Percentiles rank a stretch among this genome's conserved stretches.
These are phyloP conservation scores for Ogataea pignaliae DNA, from an alignment of 805 yeast genomes.

Conservation along the genomic window DNA sequence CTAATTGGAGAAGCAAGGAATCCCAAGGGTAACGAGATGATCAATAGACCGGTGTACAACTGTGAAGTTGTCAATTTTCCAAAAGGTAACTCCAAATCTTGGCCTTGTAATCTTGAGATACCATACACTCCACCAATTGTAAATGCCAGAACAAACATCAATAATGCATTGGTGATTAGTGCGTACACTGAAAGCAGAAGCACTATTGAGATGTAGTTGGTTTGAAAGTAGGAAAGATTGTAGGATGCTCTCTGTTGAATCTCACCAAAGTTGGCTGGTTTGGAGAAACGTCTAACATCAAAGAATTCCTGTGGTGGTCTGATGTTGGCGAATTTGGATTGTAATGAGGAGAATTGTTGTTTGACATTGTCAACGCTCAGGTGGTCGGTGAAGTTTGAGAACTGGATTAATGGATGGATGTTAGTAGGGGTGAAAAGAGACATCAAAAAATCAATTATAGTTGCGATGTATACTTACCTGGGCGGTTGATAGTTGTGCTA, in stretches of 20 bases:
- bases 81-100: conserved; percentile 73
- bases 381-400: conserved; percentile 41
- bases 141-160: conserved; percentile 76
- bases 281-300: conserved; percentile 82
- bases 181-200: conserved; percentile 76
- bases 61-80: conserved; percentile 76
- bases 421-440: too few relatives aligned
- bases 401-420: conserved; percentile 18
- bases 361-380: conserved; percentile 46
- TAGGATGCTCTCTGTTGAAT: conserved; percentile 82
- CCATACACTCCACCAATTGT: conserved; percentile 73
- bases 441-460: neutral
- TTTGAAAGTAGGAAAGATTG: conserved; percentile 81
- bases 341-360: conserved; percentile 42
- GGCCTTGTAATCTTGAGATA: conserved; percentile 75
- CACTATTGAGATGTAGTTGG: conserved; percentile 78
- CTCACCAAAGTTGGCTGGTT: conserved; percentile 87
- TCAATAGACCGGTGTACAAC: conserved; percentile 79
- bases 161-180: conserved; percentile 75
- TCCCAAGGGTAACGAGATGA: conserved; percentile 52
- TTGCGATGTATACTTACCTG: conserved; percentile 32
- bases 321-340: conserved; percentile 61
- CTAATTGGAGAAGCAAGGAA: conserved; percentile 47
- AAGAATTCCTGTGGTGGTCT: conserved; percentile 93
- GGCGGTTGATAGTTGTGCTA: conserved; percentile 34